Conservation (phyloP, 352 stramenopile species). For the Globisporangium barbulae region DNA sequence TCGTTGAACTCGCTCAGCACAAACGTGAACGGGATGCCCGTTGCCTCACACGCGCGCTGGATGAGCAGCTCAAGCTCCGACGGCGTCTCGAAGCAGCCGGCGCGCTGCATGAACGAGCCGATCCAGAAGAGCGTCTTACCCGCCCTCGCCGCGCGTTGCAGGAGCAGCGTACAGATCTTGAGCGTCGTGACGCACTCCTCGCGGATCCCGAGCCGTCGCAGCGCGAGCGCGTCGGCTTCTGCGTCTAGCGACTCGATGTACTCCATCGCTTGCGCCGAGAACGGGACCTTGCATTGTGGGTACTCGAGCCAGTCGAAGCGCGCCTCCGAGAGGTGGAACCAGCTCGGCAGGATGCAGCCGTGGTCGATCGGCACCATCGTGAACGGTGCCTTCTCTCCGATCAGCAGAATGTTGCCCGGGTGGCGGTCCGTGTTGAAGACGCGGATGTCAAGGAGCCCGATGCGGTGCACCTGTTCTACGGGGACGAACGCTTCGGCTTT, state of each 20-base stretch:
- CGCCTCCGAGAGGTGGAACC: slow-evolving; percentile 75
- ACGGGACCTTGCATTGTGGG: slow-evolving; percentile 57
- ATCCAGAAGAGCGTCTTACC: slow-evolving; percentile 65
- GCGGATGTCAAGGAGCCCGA: slow-evolving; percentile 76
- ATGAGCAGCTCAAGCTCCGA: slow-evolving; percentile 53
- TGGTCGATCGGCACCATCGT: slow-evolving; percentile 80
- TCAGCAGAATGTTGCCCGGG: slow-evolving; percentile 75
- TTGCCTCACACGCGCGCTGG: slow-evolving; percentile 35
- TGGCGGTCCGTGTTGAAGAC: slow-evolving; percentile 88
- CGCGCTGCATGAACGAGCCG: slow-evolving; percentile 62
- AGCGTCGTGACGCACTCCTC: slow-evolving; percentile 73
- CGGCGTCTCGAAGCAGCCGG: slow-evolving; percentile 63
- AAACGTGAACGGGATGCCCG: slow-evolving; percentile 52
- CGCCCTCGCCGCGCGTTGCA: slow-evolving; percentile 49
- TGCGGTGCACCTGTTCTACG: slow-evolving; percentile 78
- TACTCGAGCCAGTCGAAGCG: slow-evolving; percentile 84
- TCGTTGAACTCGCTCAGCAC: slow-evolving; percentile 55
- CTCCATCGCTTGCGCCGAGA: slow-evolving; percentile 38
- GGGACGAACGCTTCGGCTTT: slow-evolving; percentile 63
- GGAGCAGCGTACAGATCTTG: slow-evolving; percentile 72
- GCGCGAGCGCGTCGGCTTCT: slow-evolving; percentile 39
- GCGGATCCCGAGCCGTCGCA: slow-evolving; percentile 57
- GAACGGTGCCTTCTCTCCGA: slow-evolving; percentile 71
- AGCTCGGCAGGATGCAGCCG: slow-evolving; percentile 75
- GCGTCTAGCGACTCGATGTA: slow-evolving; percentile 58